Base-by-base conservation (phyloP, 495 filamentous ascomycete species). In the Lentithecium fluviatile region DNA sequence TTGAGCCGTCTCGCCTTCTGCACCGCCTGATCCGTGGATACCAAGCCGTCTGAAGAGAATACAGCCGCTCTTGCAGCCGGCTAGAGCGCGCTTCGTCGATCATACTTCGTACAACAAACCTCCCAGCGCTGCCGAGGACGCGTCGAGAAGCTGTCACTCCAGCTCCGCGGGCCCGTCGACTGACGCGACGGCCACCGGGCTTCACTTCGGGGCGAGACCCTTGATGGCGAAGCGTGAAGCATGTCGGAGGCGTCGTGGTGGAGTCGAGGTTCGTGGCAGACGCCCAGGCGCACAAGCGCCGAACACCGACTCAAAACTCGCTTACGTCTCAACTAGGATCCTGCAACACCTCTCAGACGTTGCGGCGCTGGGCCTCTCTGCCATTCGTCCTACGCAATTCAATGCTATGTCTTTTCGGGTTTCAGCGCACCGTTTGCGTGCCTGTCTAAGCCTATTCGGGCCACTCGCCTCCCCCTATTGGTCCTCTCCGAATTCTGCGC, bases 291-390 rank as follows among this genome's bases (percentile, higher is more conserved):
- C 26, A 42, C 6, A 23, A 42, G 13, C 40, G 19, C 29, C 10
- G 24, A 55, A 63, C 55, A 49, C 56, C 49, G 20, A 2, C 55
- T n/a, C 37, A 6, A 65, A 60, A 59, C 62, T 38, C 60, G 46
- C 37, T 46, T 45, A 32, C 38, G 32, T 49, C 45, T 26, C 23
- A 25, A 25, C 25, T 11, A 21, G 38, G 48, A 26, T 5, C 48
- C n/a, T 54, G 52, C 63, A 54, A 67, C 65, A 63, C 36, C 1
- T 47, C 56, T 61, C 55, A 57, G 56, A 68, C 61, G 45, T 37
- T 29, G 36, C 54, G 7, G 26, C 53, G 7, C 26, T n/a, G 34
- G 6, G 12, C 45, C 17, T 29, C 36, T n/a, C 49, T 46, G n/a
- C 32, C 59, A 32, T 46, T 64, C 13, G 21, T 25, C 42, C 15